Conservation (phyloP, 345 rosid genomes). For the Corchorus capsularis region DNA sequence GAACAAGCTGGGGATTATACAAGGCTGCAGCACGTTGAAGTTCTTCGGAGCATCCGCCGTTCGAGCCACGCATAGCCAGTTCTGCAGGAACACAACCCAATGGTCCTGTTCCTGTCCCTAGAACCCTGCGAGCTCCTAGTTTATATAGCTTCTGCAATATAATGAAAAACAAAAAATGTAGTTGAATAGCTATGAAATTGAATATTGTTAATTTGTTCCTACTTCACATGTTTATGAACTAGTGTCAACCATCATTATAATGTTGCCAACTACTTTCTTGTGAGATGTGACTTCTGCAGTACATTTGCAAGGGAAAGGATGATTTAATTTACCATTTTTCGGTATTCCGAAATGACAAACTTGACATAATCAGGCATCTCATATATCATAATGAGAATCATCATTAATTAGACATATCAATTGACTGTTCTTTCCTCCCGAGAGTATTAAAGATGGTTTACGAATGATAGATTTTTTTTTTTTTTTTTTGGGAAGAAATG, state of each 20-base stretch:
- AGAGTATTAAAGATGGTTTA: slow-evolving; percentile 25
- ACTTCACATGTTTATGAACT: background rate
- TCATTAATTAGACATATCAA: too few relatives aligned
- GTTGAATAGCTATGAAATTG: background rate
- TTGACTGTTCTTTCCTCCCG: too few relatives aligned
- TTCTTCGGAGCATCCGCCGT: slow-evolving; percentile 59
- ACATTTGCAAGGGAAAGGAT: background rate
- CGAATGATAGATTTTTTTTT: too few relatives aligned
- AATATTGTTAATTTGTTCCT: too few relatives aligned
- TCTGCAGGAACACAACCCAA: slow-evolving; percentile 86
- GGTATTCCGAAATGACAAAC: slow-evolving; percentile 47
- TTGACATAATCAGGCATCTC: slow-evolving; percentile 45
- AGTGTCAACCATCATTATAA: background rate
- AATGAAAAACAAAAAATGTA: background rate
- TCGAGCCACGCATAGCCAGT: slow-evolving; percentile 52
- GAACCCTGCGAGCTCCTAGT: slow-evolving; percentile 72
- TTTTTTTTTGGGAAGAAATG: too few relatives aligned
- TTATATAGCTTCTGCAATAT: slow-evolving; percentile 28
- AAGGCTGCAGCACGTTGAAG: slow-evolving; percentile 59
- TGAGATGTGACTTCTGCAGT: slow-evolving; percentile 9
- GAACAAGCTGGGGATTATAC: slow-evolving; percentile 62
- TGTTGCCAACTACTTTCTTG: background rate
- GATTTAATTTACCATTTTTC: slow-evolving; percentile 34
- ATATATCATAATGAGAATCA: slow-evolving; percentile 32
- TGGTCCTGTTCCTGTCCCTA: slow-evolving; percentile 90